Evolutionary conservation across 441 rosid genomes (phyloP).

Genomic region (Pelargonium myrrhifolium): DNA sequence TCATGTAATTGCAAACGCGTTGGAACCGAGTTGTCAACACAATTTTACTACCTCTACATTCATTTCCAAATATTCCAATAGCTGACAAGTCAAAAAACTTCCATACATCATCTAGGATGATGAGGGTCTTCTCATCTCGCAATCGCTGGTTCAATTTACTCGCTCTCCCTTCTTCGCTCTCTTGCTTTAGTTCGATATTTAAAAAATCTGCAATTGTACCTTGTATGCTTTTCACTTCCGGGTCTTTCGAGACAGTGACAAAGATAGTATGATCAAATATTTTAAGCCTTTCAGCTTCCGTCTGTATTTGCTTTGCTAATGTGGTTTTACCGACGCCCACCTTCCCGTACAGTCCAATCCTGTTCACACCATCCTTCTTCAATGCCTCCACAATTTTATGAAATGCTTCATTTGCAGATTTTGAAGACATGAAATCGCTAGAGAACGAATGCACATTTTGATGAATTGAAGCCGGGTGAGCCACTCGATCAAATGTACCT

Average conservation of each 20-base stretch:
- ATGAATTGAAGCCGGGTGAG: not conserved
- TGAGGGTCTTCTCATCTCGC: not conserved
- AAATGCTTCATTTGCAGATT: not conserved
- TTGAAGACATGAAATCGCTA: too few relatives aligned
- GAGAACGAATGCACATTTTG: not conserved
- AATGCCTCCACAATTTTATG: not conserved
- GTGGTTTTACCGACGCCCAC: not conserved
- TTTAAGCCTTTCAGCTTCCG: not conserved
- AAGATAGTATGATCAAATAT: not conserved
- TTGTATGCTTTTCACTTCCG: not conserved
- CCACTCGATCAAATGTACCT: not conserved
- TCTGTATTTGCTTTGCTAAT: not conserved
- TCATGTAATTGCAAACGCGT: too few relatives aligned
- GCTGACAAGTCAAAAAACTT: not conserved
- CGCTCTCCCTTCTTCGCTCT: not conserved
- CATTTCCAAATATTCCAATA: too few relatives aligned
- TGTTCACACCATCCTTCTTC: not conserved
- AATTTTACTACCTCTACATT: too few relatives aligned
- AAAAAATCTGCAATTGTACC: not conserved
- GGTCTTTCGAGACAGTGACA: not conserved
- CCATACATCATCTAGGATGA: not conserved
- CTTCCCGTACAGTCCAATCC: not conserved
- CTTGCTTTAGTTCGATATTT: not conserved
- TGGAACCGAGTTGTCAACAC: too few relatives aligned
- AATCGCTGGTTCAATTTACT: not conserved